Evolutionary conservation across 2,329 filamentous ascomycete species (phyloP), one percentile per base, ranked within the genome.

Genomic region (Neonectria hederae): DNA sequence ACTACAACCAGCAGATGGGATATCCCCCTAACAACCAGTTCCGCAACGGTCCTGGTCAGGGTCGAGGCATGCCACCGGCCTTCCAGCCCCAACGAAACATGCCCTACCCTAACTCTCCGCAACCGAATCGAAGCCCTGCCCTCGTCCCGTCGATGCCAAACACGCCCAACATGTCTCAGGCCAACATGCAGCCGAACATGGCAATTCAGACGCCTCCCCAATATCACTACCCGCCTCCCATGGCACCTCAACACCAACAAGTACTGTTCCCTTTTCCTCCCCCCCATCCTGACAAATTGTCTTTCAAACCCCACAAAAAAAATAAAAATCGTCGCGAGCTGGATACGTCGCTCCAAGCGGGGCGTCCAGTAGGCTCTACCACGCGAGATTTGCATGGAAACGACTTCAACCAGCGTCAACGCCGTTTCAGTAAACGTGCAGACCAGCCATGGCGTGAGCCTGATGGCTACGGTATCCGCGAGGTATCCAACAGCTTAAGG

Each of bases 141-240:
- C 82, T 92, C 59, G 81, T 88, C 28, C 86, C 86, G 60, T 88
- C 89, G 38, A 85, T 91, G 72, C 89, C 90, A 62, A 86, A 86
- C 67, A 92, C 90, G 30, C 90, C 92, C 66, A 88, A 91, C 81
- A 89, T 89, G 89, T 86, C 77, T 61, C 82, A 84, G 45, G 86
- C 86, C 54, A 84, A 84, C 68, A 87, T 87, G 75, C 79, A 80
- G 65, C 76, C 77, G 4, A 75, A 76, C 59, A 89, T 93, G 78
- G 86, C 91, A 53, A 91, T 92, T 80, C 84, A 84, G 78, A 84
- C 84, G 62, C 84, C 86, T 64, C 85, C 86, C 46, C 85, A 87
- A 67, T 91, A 90, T 81, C 87, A 87, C 69, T 87, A 87, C 65
- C 82, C 82, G 71, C 83, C 83, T 74, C 84, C 83, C 52, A 86